These are phyloP conservation scores for Saccharomyces cerevisiae DNA, from an alignment of 805 yeast species.

Conservation along the genomic window DNA sequence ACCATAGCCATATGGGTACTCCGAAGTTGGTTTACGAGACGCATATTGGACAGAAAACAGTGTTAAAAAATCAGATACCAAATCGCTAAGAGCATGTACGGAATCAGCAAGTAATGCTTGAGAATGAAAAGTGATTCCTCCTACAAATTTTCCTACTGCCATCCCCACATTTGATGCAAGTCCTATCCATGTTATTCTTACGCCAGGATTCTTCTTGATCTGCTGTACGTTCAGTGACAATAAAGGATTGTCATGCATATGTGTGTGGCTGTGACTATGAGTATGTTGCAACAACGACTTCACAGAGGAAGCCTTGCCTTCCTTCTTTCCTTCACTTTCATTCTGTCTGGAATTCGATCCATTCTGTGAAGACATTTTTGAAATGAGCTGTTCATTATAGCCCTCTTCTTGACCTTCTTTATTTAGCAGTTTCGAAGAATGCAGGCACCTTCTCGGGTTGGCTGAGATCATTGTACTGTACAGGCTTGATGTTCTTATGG, in stretches of 20 bases:
- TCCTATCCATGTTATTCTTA: constrained; percentile 89
- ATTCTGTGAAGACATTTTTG: not conserved
- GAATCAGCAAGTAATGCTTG: constrained; percentile 93
- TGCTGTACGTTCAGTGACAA: constrained; percentile 36
- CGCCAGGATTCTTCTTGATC: constrained; percentile 66
- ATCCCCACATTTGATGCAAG: constrained; percentile 72
- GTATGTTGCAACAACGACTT: constrained; percentile 10
- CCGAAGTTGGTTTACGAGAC: constrained; percentile 44
- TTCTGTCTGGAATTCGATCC: not conserved
- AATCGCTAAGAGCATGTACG: constrained; percentile 83
- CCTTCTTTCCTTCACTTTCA: not conserved
- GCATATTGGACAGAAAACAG: constrained; percentile 80
- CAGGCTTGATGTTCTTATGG: not conserved
- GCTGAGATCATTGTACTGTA: not conserved
- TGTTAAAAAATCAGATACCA: constrained; percentile 83
- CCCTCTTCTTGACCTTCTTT: not conserved
- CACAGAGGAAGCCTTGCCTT: not conserved
- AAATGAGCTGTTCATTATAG: not conserved
- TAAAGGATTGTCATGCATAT: constrained; percentile 28
- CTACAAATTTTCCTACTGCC: constrained; percentile 79
- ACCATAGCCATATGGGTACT: constrained; percentile 84
- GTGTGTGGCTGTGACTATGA: constrained; percentile 31
- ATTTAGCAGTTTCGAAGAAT: not conserved
- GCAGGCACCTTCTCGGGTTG: not conserved
- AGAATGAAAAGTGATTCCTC: constrained; percentile 89